Base-by-base conservation (phyloP, 371 early-diverging fungal genomes). In the Cokeromyces recurvatus region DNA sequence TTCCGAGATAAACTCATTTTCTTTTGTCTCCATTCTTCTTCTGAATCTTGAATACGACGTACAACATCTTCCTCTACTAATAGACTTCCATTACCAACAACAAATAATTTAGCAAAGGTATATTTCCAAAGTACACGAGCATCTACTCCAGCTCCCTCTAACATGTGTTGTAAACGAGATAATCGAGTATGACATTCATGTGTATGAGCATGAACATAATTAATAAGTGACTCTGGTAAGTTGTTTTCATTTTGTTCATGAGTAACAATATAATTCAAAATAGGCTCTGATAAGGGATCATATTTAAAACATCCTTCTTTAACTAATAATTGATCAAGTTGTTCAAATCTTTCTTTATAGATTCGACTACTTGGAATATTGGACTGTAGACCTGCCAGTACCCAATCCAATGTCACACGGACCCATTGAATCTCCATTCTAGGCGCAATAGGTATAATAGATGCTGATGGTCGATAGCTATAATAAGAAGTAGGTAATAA, bases 41-140 rank as follows among this genome's bases (percentile, higher is more conserved):
- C 74, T 8, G 67, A 53, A 27, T 62, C 66, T 43, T 74, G 70
- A 9, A 74, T 70, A 6, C 70, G 52, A 23, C 68, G 62, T 16
- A 74, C 64, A 7, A 74, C 66, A 46, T 74, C 70, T 48, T 74
- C 74, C 40, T 64, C 63, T 17, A 68, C 42, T 5, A 70, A 23
- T 19, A 74, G 27, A n/a, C 63, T 62, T 19, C 66, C 66, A 49
- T 59, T 74, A 12, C 74, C 67, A 17, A 65, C 56, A 0, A 70
- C 66, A 46, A 53, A 68, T 0, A 61, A 58, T 36, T 63, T 67
- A 0, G 74, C 74, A 64, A 70, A 74, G 2, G 66, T 47, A 24
- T 74, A 74, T 35, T 74, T 74, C 74, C 74, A 74, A 25, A 74
- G 17, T 10, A 74, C 62, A 5, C 57, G 59, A 0, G 70, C 52